These are phyloP conservation scores for Pelargonium myrrhifolium DNA, from an alignment of 441 rosid genomes.

Conservation along the genomic window DNA sequence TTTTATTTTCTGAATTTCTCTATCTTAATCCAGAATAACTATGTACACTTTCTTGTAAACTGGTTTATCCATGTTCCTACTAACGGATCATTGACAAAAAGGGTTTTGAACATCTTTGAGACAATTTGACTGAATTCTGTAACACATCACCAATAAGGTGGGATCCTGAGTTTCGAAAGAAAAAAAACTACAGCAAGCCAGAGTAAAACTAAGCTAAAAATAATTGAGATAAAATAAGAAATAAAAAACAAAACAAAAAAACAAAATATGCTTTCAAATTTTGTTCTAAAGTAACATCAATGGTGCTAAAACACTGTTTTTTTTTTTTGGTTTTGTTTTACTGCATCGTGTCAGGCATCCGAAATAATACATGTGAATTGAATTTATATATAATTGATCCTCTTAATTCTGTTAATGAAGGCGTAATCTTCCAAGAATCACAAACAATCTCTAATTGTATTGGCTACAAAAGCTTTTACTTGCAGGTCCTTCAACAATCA, in stretches of 20 bases:
- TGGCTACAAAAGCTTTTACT: not conserved
- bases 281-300: not conserved
- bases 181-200: not conserved
- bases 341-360: not conserved
- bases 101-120: not conserved
- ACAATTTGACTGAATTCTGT: not conserved
- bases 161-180: not conserved
- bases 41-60: not conserved
- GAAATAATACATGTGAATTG: not conserved
- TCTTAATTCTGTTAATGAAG: not conserved
- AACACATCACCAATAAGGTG: not conserved
- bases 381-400: not conserved
- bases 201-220: not conserved
- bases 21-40: not conserved
- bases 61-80: not conserved
- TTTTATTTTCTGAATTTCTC: too few relatives aligned
- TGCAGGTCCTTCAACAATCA: not conserved
- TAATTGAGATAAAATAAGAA: too few relatives aligned
- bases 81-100: not conserved
- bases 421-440: not conserved
- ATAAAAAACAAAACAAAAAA: too few relatives aligned
- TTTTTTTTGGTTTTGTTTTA: too few relatives aligned
- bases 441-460: not conserved
- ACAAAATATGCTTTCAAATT: not conserved
- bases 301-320: not conserved